Conservation (phyloP, 1,139 yeast genomes). For the Sugiyamaella pinicola region DNA sequence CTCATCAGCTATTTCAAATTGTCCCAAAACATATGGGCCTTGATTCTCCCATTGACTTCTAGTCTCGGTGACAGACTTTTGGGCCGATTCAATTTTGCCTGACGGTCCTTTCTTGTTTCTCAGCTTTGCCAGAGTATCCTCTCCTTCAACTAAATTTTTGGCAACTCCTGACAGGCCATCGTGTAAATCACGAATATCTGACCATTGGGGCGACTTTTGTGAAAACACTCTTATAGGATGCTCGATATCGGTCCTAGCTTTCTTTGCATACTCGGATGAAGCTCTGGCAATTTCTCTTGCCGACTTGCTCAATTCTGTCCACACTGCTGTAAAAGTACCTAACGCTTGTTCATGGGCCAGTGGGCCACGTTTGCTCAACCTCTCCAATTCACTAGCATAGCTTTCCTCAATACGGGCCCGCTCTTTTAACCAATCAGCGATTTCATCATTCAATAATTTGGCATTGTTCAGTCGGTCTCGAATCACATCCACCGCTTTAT, state of each 20-base stretch:
- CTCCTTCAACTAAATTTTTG: conserved; percentile 29
- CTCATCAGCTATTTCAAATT: conserved; percentile 73
- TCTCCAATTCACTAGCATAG: conserved; percentile 43
- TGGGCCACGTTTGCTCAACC: conserved; percentile 33
- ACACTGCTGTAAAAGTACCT: conserved; percentile 42
- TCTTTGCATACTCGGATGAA: conserved; percentile 36
- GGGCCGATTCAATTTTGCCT: conserved; percentile 32
- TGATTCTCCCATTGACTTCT: conserved; percentile 63
- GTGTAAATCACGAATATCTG: conserved; percentile 38
- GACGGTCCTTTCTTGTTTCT: conserved; percentile 25
- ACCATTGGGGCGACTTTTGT: conserved; percentile 35
- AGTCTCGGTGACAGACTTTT: conserved; percentile 32
- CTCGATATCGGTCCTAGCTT: conserved; percentile 41
- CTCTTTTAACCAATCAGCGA: conserved; percentile 45
- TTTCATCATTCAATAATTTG: conserved; percentile 36
- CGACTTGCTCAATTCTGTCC: conserved; percentile 39
- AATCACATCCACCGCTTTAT: conserved; percentile 38
- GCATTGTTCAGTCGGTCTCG: conserved; percentile 40
- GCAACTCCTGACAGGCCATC: conserved; percentile 38
- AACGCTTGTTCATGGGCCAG: conserved; percentile 28
- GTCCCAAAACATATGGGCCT: conserved; percentile 77
- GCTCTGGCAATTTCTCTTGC: conserved; percentile 39
- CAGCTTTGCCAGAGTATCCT: conserved; percentile 30
- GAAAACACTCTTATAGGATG: conserved; percentile 37
- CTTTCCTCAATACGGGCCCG: conserved; percentile 41